Conservation (phyloP, 164 flowering plant species). For the Tinospora cordifolia region DNA sequence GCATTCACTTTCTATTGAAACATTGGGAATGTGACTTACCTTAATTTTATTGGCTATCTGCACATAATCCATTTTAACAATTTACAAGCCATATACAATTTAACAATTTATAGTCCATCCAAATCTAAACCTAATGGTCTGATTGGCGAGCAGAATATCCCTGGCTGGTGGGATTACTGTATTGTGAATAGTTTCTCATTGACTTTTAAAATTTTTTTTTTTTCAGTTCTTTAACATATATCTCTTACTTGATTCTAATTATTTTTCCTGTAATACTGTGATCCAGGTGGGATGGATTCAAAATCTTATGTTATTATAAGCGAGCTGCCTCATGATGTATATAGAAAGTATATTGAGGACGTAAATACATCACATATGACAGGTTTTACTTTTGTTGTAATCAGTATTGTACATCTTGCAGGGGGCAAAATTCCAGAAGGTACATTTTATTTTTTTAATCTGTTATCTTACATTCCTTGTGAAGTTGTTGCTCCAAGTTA, state of each 20-base stretch:
- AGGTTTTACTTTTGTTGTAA: constrained; percentile 66
- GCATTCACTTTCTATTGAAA: neutral
- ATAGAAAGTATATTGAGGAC: constrained; percentile 64
- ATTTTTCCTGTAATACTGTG: constrained; percentile 1
- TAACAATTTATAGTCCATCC: too few species aligned
- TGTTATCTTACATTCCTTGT: neutral
- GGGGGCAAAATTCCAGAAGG: constrained; percentile 91
- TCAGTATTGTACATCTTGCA: constrained; percentile 66
- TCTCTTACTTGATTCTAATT: neutral
- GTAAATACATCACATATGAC: constrained; percentile 39
- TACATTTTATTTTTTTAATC: constrained; percentile 19
- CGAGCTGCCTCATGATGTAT: constrained; percentile 60
- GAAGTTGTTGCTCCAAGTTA: neutral
- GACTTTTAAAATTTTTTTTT: too few species aligned
- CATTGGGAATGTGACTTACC: neutral
- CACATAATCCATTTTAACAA: too few species aligned
- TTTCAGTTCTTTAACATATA: neutral
- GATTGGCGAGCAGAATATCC: neutral
- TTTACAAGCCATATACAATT: too few species aligned
- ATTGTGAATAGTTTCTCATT: neutral
- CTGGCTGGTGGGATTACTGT: neutral
- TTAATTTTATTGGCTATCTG: neutral
- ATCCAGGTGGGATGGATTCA: constrained; percentile 47
- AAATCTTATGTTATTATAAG: constrained; percentile 71
- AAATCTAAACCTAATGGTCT: too few species aligned